Evolutionary conservation across 177 flowering plant species (phyloP).

Genomic region (Tripterygium wilfordii): DNA sequence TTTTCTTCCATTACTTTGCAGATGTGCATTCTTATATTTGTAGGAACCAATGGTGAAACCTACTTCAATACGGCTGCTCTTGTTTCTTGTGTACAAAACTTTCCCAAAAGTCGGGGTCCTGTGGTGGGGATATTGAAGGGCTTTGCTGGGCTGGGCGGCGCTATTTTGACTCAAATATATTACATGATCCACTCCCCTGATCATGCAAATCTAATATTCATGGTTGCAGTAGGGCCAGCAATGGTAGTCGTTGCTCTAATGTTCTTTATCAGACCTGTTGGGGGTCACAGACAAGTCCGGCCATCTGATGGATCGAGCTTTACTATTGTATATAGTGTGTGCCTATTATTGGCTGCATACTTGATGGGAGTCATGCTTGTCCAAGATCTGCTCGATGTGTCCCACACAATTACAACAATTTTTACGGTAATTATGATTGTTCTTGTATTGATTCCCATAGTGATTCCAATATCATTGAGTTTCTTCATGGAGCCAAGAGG

Average conservation of each 20-base stretch:
- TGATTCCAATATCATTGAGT: slow-evolving; percentile 54
- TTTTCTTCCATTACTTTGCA: slow-evolving; percentile 26
- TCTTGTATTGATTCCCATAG: slow-evolving; percentile 59
- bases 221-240: slow-evolving; percentile 95
- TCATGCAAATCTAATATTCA: slow-evolving; percentile 79
- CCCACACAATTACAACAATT: slow-evolving; percentile 37
- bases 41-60: slow-evolving; percentile 95
- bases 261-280: slow-evolving; percentile 88
- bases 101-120: slow-evolving; percentile 92
- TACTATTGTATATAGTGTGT: slow-evolving; percentile 66
- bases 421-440: slow-evolving; percentile 61
- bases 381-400: slow-evolving; percentile 67
- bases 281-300: slow-evolving; percentile 83
- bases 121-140: slow-evolving; percentile 96
- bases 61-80: slow-evolving; percentile 88
- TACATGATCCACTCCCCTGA: slow-evolving; percentile 66
- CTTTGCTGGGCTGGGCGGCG: slow-evolving; percentile 92
- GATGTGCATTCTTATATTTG: slow-evolving; percentile 90
- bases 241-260: slow-evolving; percentile 74
- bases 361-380: slow-evolving; percentile 95
- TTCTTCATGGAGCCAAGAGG: slow-evolving; percentile 32
- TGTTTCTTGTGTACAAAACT: slow-evolving; percentile 97
- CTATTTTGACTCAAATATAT: slow-evolving; percentile 87
- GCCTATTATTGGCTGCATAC: slow-evolving; percentile 88
- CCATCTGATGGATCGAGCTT: slow-evolving; percentile 67